phyloP scores from a whole-genome alignment of 208 protist genomes.

The Crithidia bombi region DNA sequence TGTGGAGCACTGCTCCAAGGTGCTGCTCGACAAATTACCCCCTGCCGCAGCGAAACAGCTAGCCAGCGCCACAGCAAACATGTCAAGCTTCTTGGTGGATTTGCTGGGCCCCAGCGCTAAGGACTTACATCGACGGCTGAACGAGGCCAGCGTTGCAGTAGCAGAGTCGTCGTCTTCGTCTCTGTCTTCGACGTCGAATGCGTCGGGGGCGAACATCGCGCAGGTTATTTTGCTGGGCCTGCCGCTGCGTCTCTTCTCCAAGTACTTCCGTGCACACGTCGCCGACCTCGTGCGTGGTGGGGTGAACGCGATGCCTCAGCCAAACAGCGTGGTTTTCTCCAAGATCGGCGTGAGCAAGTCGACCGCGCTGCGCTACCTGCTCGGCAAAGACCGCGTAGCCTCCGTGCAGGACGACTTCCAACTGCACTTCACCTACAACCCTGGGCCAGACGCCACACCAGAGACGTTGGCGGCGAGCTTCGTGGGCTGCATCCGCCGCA shows the following conservation, averaged over 20 bases:
- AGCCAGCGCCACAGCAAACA: constrained; percentile 2
- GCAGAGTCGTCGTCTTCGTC: constrained; percentile 1
- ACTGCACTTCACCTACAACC: constrained; percentile 3
- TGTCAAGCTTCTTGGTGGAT: constrained; percentile 30
- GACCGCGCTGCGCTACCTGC: constrained; percentile 80
- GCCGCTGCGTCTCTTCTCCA: constrained; percentile 66
- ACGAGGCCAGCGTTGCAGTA: background rate
- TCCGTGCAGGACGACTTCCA: constrained; percentile 25
- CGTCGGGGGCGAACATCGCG: constrained; percentile 44
- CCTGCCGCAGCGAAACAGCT: constrained; percentile 5
- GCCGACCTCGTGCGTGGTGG: constrained; percentile 49
- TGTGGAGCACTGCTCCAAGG: constrained; percentile 11
- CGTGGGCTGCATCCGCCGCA: constrained; percentile 35
- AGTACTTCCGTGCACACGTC: constrained; percentile 61
- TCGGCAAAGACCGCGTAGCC: constrained; percentile 44
- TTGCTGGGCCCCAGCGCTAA: constrained; percentile 22
- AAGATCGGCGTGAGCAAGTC: constrained; percentile 90
- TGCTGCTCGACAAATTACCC: constrained; percentile 27
- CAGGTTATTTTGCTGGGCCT: constrained; percentile 87
- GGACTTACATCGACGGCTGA: constrained; percentile 11
- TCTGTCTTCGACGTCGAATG: background rate
- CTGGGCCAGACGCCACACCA: background rate
- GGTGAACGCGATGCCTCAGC: constrained; percentile 82
- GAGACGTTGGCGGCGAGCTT: constrained; percentile 27
- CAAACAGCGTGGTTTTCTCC: constrained; percentile 89